Base-by-base conservation (phyloP, 805 yeast genomes). In the Yarrowia osloensis region DNA sequence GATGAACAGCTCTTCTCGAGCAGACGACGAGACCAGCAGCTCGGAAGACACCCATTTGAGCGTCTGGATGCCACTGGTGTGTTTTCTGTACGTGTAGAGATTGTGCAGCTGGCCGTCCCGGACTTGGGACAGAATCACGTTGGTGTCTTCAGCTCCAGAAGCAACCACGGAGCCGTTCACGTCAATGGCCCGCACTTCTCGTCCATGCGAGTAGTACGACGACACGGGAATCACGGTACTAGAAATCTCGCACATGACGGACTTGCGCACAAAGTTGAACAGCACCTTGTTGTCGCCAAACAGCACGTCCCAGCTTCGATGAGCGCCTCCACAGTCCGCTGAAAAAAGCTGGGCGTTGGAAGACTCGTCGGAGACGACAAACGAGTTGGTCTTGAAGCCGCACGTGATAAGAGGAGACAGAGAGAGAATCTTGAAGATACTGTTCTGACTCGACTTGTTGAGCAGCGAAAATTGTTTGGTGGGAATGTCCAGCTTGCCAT, bases 121-220 rank as follows among this genome's bases (percentile, higher is more conserved):
- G 3, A 78, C 68, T 33, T 78, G 72, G 2, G 87, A 84, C n/a
- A 94, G 70, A 68, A 85, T 83, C 5, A 95, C 77, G 0, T 91
- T 84, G 0, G 98, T 89, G 74, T 95, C 99, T 75, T 95, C 99
- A 0, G 97, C 87, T 4, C 91, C 98, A 4, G 94, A 86, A 35
- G 90, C 82, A 22, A 91, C 73, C 4, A 61, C 40, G 9, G n/a
- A 15, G 7, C 54, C 54, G 42, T 61, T 61, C 2, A 31, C 66
- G 9, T 29, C 66, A 17, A 93, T 79, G 67, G 87, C 90, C 71
- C 99, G 81, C 6, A 94, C 85, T 76, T 95, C 99, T 70, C 98
- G 83, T 0, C 99, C 99, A 76, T 95, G 98, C 0, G 98, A 97
- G 11, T 81, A 78, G 39, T 79, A 79, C 28, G 88, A 72, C 9